Evolutionary conservation across 2,329 filamentous ascomycete genomes (phyloP), one percentile per base, ranked within the genome.

Genomic region (Colletotrichum magnum): DNA sequence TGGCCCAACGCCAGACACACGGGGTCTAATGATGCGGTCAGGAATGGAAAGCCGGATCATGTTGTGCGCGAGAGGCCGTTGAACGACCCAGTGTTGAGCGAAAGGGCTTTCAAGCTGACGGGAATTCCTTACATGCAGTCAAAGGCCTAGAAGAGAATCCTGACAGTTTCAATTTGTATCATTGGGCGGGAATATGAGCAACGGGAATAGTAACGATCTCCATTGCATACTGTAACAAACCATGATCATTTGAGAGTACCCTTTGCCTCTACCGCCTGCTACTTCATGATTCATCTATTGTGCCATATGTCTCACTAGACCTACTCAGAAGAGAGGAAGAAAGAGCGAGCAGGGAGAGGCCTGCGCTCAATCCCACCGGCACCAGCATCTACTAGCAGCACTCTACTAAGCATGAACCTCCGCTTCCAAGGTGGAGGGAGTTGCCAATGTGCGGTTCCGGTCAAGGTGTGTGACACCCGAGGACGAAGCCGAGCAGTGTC

Each of bases 91-190:
- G 65, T 75, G 24, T 71, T 85, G 39, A 75, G 75, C 65, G 83
- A 84, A 75, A 71, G 82, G 26, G 80, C 79, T 1, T 84, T 81
- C 72, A 83, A 80, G 72, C 72, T 86, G 60, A 86, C 83, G 2
- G 84, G 84, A 2, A 84, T 86, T 69, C 83, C 84, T 12, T 86
- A 85, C 18, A 74, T 77, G 39, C 69, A 72, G 58, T 69, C 47
- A 9, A 69, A 57, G 21, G 32, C 9, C 15, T 41, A 32, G 10
- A n/a, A 58, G 24, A 15, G 45, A 18, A 10, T 18, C 2, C 12
- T 43, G 41, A 43, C 5, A 43, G 12, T 13, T 6, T 13, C 41
- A 43, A 2, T 32, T 32, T 7, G 41, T 5, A 48, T 18, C 6
- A 7, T 5, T 48, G 45, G 45, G 45, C 18, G 18, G 18, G 28